Evolutionary conservation across 768 basidiomycete species (phyloP), one percentile per base, ranked within the genome.

Genomic region (Tubosaeta sp.): DNA sequence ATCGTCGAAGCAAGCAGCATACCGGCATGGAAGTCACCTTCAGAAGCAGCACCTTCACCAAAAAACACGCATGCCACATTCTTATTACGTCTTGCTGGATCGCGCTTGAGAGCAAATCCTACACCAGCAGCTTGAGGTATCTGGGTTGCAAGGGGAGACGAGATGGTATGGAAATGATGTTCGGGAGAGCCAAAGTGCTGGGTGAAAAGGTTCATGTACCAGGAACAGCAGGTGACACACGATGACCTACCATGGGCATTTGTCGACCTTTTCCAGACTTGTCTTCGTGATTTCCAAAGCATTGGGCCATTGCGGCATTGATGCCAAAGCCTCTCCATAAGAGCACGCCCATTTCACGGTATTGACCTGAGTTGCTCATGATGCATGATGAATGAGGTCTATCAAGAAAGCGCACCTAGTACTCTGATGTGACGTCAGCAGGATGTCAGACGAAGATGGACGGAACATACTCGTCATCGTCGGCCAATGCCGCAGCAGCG

Each of bases 11-110:
- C 86, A 43, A 91, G 76, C 50, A 88, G 79, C 63, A 94, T 74
- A 26, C 92, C 95, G 0, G 94, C 95, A 64, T 97, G 94, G 66
- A 95, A 95, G 68, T 97, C 94, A 52, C 93, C 93, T 71, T 95
- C 94, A 2, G 90, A 91, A 3, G 93, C 91, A 8, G 92, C 91
- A 54, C 92, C 94, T 71, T 97, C 95, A 22, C 94, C 94, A 57
- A 95, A 95, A 69, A 84, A 97, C 46, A 91, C 91, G 10, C 84
- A 87, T 0, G 94, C 92, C 45, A 93, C 84, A 51, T 85, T 86
- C 48, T 80, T 83, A 43, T 78, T 77, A 29, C 83, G 78, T 33
- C 86, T 82, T 43, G 69, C 72, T 0, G 86, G 85, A 41, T 88
- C 85, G 5, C 93, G 84, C 60, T 85, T 85, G 50, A 97, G 76